These are phyloP conservation scores for Neopestalotiopsis rosae DNA, from an alignment of 2,329 filamentous ascomycete genomes.

Conservation along the genomic window DNA sequence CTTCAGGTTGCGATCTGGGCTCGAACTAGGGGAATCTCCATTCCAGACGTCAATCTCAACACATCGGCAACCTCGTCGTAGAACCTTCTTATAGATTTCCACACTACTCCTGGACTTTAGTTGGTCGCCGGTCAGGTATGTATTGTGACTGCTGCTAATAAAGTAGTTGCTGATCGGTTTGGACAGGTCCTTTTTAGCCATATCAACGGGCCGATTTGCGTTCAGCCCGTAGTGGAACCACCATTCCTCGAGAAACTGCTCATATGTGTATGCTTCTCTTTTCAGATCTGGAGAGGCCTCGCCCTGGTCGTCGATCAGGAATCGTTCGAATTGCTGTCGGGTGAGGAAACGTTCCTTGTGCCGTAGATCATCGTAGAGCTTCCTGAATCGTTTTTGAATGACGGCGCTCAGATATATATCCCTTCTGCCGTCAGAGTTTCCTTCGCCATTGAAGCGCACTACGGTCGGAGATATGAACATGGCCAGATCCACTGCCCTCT, in stretches of 20 bases:
- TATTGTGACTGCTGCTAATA: conserved; percentile 94
- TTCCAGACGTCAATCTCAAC: conserved; percentile 98
- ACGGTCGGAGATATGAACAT: conserved; percentile 36
- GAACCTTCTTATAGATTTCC: conserved; percentile 74
- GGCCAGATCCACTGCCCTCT: conserved; percentile 36
- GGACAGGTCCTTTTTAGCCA: conserved; percentile 59
- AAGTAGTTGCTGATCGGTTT: conserved; percentile 87
- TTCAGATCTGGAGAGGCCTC: conserved; percentile 42
- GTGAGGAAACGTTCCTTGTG: conserved; percentile 39
- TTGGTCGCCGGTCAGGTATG: conserved; percentile 88
- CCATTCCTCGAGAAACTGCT: conserved; percentile 58
- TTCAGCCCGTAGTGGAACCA: conserved; percentile 48
- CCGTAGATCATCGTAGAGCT: conserved; percentile 53
- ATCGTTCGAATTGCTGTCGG: conserved; percentile 48
- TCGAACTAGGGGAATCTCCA: conserved; percentile 54
- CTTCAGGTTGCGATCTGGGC: conserved; percentile 36
- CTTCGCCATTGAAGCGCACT: conserved; percentile 33
- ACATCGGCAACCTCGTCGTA: conserved; percentile 81
- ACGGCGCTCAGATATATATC: conserved; percentile 51
- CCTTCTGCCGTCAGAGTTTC: conserved; percentile 23
- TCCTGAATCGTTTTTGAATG: conserved; percentile 53
- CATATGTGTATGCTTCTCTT: conserved; percentile 48
- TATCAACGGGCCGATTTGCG: conserved; percentile 47
- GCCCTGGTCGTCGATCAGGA: conserved; percentile 56
- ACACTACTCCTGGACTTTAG: conserved; percentile 77